Evolutionary conservation across 2,329 filamentous ascomycete genomes (phyloP).

Genomic region (Neopestalotiopsis rosae): DNA sequence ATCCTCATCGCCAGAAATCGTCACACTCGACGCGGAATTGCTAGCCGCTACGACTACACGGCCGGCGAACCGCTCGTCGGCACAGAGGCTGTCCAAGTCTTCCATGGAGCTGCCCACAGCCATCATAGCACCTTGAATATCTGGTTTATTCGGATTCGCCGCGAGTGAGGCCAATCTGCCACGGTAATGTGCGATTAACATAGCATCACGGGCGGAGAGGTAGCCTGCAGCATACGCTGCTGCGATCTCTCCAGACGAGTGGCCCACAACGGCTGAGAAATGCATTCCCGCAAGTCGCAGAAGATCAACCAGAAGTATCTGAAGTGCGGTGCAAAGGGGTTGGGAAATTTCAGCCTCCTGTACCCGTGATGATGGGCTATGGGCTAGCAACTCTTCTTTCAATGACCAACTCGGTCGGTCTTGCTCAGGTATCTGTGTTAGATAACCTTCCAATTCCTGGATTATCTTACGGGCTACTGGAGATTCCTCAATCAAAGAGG

Average conservation of each 20-base stretch:
- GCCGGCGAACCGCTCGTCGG: slow-evolving; percentile 7
- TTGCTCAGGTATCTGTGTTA: slow-evolving; percentile 22
- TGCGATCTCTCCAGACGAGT: slow-evolving; percentile 35
- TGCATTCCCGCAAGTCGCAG: slow-evolving; percentile 29
- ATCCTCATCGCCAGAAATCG: slow-evolving; percentile 25
- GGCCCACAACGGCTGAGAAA: slow-evolving; percentile 32
- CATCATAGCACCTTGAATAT: slow-evolving; percentile 45
- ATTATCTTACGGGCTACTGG: slow-evolving; percentile 22
- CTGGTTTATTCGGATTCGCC: slow-evolving; percentile 8
- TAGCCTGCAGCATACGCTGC: slow-evolving; percentile 29
- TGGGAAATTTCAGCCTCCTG: slow-evolving; percentile 26
- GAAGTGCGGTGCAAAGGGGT: slow-evolving; percentile 44
- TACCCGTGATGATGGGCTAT: slow-evolving; percentile 21
- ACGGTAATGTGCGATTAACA: slow-evolving; percentile 37
- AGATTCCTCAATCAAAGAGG: slow-evolving; percentile 14
- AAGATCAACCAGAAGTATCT: slow-evolving; percentile 43
- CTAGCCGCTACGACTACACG: slow-evolving; percentile 19
- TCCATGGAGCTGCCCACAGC: slow-evolving; percentile 40
- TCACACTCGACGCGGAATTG: slow-evolving; percentile 24
- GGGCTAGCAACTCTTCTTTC: slow-evolving; percentile 21
- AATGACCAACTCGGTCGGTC: slow-evolving; percentile 25
- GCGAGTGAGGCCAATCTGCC: slow-evolving; percentile 34
- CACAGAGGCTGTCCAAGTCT: slow-evolving; percentile 13
- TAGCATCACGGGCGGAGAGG: slow-evolving; percentile 30
- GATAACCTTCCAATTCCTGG: slow-evolving; percentile 23